Evolutionary conservation across 805 yeast genomes (phyloP), one percentile per base, ranked within the genome.

Genomic region (Saturnispora hagleri): DNA sequence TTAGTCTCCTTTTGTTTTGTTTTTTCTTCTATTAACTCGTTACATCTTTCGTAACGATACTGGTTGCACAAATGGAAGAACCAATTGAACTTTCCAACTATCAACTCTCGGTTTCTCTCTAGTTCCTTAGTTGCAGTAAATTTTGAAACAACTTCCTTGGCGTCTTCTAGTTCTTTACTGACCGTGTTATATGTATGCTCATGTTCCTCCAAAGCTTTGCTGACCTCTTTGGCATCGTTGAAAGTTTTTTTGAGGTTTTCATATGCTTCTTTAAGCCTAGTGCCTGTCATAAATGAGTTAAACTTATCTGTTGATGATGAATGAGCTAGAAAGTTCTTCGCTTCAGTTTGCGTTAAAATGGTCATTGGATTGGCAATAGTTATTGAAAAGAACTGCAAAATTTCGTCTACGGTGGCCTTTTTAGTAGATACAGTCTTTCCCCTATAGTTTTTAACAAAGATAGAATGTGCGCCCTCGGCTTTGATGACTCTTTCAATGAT

Each of bases 351-450:
- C 1, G 96, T 88, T 47, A 93, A 72, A 61, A 93, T 86, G 2
- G 96, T 86, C 78, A 93, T 80, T 5, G 97, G 97, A 59, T 93
- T 93, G 59, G 82, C 90, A 26, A 93, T 84, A 5, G 87, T 82
- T 43, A 91, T 82, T 44, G 84, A 81, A 62, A 84, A 89, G 56
- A 75, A 77, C 57, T 79, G 81, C 46, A 89, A 68, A 3, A 93
- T 82, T 5, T 76, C 77, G 57, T 81, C 88, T 31, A 93, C 67
- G 13, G 82, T 85, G 31, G 74, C 72, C 53, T 81, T 84, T 60
- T 82, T 85, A 15, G 70, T 73, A 1, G 89, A 79, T 0, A 86
- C 67, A 2, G 73, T 72, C 48, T 70, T 74, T 1, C 84, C 83
- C 3, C 57, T 61, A 43, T 69, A 78, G 41, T 80, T 71, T 60